Evolutionary conservation across 345 rosid genomes (phyloP).

Genomic region (Salix udensis): DNA sequence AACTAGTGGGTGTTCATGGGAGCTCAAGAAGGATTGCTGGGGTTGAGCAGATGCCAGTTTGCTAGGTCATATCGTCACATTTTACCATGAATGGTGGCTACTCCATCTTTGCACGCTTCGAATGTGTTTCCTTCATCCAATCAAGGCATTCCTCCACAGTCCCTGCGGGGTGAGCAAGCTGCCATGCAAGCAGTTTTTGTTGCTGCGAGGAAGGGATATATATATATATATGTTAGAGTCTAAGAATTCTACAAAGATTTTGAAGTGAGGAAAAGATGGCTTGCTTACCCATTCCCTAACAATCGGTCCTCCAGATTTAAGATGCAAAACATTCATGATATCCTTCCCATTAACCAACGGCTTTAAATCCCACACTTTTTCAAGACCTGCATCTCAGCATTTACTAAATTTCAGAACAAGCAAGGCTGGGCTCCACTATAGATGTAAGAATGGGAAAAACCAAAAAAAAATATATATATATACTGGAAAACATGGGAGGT

Average conservation of each 20-base stretch:
- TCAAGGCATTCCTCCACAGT: constrained; percentile 76
- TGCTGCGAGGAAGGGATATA: constrained; percentile 51
- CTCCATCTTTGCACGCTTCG: constrained; percentile 53
- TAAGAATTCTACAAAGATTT: not conserved
- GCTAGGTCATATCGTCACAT: not conserved
- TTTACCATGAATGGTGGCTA: constrained; percentile 11
- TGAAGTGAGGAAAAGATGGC: constrained; percentile 9
- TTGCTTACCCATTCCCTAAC: constrained; percentile 82
- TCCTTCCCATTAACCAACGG: constrained; percentile 81
- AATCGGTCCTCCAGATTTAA: constrained; percentile 66
- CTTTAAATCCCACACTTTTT: constrained; percentile 70
- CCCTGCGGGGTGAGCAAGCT: constrained; percentile 67
- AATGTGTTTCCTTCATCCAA: constrained; percentile 73
- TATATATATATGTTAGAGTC: constrained; percentile 11
- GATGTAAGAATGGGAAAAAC: not conserved
- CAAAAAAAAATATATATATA: not conserved
- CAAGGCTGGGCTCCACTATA: not conserved
- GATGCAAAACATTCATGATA: constrained; percentile 72
- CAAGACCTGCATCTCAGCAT: constrained; percentile 55
- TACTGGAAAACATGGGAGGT: not conserved
- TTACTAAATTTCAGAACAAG: not conserved
- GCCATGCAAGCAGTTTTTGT: constrained; percentile 74
- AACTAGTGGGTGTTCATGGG: not conserved
- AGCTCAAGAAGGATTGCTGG: not conserved
- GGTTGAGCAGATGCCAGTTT: not conserved